These are phyloP conservation scores for Physocladia obscura DNA, from an alignment of 192 early-diverging fungal species.

Conservation along the genomic window DNA sequence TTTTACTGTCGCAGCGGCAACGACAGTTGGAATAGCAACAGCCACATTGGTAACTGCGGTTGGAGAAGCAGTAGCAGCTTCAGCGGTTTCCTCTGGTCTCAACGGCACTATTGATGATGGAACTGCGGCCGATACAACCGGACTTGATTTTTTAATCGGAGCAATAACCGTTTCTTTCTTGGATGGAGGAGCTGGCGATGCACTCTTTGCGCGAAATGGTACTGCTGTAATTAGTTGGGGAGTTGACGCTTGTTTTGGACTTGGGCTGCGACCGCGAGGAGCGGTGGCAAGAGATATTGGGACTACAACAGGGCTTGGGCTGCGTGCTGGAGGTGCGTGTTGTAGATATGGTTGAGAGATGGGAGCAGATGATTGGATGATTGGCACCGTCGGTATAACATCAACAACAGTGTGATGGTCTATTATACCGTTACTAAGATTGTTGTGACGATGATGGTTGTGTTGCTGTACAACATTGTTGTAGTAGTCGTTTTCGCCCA, in stretches of 20 bases:
- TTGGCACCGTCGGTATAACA: too few relatives aligned
- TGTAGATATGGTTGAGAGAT: slow-evolving; percentile 7
- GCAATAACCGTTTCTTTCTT: not conserved
- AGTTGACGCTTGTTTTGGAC: slow-evolving; percentile 19
- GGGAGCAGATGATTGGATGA: too few relatives aligned
- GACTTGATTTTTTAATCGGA: too few relatives aligned
- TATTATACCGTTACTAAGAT: too few relatives aligned
- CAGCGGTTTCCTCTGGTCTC: not conserved
- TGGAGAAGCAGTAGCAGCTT: slow-evolving; percentile 8
- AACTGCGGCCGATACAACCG: too few relatives aligned
- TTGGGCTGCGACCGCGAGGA: slow-evolving; percentile 12
- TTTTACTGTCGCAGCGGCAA: not conserved
- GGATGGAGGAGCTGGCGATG: not conserved
- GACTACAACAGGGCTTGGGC: slow-evolving; percentile 23
- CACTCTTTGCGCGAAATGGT: not conserved
- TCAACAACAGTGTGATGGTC: not conserved
- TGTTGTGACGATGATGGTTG: not conserved
- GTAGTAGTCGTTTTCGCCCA: slow-evolving; percentile 23
- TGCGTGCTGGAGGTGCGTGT: not conserved
- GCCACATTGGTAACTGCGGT: too few relatives aligned
- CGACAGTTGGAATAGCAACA: not conserved
- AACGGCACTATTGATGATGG: not conserved
- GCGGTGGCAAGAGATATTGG: slow-evolving; percentile 29
- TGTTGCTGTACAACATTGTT: not conserved
- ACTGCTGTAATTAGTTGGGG: slow-evolving; percentile 24